These are phyloP conservation scores for Vitis hybrid DNA, from an alignment of 177 flowering plant species.

Conservation along the genomic window DNA sequence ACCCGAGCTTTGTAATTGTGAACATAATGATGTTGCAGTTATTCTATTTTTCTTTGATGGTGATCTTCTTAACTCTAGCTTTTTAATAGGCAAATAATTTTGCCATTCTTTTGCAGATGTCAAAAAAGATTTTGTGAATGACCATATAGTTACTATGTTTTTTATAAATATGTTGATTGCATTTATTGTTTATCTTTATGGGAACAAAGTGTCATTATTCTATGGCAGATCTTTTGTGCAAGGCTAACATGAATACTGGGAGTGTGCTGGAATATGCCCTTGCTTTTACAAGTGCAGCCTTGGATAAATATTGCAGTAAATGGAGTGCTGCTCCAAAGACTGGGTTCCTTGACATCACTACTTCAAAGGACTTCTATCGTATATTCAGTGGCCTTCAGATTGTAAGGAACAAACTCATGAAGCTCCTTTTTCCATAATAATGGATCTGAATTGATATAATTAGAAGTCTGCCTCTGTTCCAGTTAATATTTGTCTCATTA, in stretches of 20 bases:
- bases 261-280: slow-evolving; percentile 95
- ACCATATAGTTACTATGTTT: no score
- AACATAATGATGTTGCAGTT: no score
- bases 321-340: slow-evolving; percentile 96
- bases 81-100: no score
- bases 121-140: no score
- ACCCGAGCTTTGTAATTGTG: no score
- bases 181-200: background rate
- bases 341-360: slow-evolving; percentile 95
- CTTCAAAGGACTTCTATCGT: slow-evolving; percentile 93
- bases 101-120: no score
- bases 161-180: background rate
- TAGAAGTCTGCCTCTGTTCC: background rate
- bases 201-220: slow-evolving; percentile 7
- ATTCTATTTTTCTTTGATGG: no score
- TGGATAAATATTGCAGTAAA: slow-evolving; percentile 83
- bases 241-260: slow-evolving; percentile 83
- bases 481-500: background rate
- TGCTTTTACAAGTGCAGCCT: slow-evolving; percentile 95
- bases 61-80: no score
- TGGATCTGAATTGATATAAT: background rate
- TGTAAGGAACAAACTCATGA: slow-evolving; percentile 47
- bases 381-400: slow-evolving; percentile 95
- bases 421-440: background rate
- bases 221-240: slow-evolving; percentile 74